Evolutionary conservation across 441 rosid genomes (phyloP), one percentile per base, ranked within the genome.

Genomic region (Pelargonium exstipulatum): DNA sequence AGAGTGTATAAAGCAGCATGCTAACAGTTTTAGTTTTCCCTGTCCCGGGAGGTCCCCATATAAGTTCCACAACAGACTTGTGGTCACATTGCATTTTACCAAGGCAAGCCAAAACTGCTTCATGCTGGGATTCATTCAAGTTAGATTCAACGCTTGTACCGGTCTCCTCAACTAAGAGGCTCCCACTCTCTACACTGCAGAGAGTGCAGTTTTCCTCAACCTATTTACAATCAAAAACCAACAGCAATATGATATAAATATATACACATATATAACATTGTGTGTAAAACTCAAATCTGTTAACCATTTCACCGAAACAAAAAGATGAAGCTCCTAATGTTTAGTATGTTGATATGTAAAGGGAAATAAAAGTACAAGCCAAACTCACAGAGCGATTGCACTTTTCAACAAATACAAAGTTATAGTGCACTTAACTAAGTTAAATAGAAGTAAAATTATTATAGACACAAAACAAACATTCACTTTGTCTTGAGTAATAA

Each of bases 21-120:
- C 85, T 74, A 0, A 84, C 73, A 3, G 81, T 84, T 73, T 81
- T 87, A 1, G 92, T 87, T 68, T 90, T 90, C 51, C 96, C 89
- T 0, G 94, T 90, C 8, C 94, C 92, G 0, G 92, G 89, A 1
- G 92, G 90, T 8, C 94, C 96, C 91, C 90, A 85, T 22, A 88
- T 82, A 24, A 87, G 82, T 17, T 84, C 79, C 13, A 85, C 79
- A 46, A 67, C 12, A 2, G 78, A 57, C 70, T 64, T 74, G 71
- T 87, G 84, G 18, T 16, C 14, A 66, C 85, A 79, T 7, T 42
- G 69, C 5, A 67, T 32, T 65, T 62, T 75, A 69, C 32, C 1
- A 22, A 85, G 79, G 66, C 84, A 81, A 0, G 69, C 32, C 5
- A 69, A 58, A 4, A 85, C 66, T 12, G 87, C 90, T 9, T 32